Percentiles rank a stretch among this genome's conserved stretches.
Conservation (phyloP, 1,284 basidiomycete genomes). For the Pseudozyma hubeiensis region DNA sequence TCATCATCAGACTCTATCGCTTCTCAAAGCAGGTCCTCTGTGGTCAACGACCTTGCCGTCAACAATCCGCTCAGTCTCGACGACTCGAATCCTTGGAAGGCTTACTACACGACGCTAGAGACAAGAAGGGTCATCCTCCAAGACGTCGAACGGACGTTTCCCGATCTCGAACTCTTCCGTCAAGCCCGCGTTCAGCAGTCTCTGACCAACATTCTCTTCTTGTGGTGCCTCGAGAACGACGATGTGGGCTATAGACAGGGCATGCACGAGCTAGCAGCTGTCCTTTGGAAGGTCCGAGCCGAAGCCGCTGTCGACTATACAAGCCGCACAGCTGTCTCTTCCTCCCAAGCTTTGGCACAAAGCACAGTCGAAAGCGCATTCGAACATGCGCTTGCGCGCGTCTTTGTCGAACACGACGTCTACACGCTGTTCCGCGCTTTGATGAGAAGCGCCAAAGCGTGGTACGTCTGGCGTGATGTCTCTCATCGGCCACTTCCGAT, state of each 20-base stretch:
- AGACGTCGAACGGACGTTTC: constrained; percentile 60
- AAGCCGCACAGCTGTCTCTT: not conserved
- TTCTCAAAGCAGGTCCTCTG: not conserved
- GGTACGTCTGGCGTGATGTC: constrained; percentile 56
- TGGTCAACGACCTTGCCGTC: constrained; percentile 45
- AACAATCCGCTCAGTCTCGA: constrained; percentile 65
- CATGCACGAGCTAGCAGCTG: constrained; percentile 67
- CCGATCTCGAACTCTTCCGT: constrained; percentile 51
- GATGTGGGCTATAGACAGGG: constrained; percentile 66
- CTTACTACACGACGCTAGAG: constrained; percentile 53
- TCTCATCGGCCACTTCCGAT: constrained; percentile 31
- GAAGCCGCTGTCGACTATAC: constrained; percentile 20
- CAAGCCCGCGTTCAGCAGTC: constrained; percentile 35
- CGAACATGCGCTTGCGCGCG: constrained; percentile 31
- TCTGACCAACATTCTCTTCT: constrained; percentile 56
- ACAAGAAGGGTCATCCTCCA: constrained; percentile 48
- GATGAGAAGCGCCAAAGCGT: constrained; percentile 54
- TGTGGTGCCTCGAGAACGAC: constrained; percentile 57
- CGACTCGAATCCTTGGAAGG: constrained; percentile 60
- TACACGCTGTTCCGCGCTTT: constrained; percentile 54
- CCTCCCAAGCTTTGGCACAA: not conserved
- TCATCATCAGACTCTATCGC: not conserved
- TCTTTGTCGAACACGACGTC: constrained; percentile 59
- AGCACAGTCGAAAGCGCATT: constrained; percentile 23
- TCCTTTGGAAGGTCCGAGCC: constrained; percentile 54